Evolutionary conservation across 1,284 basidiomycete genomes (phyloP), one percentile per base, ranked within the genome.

Genomic region (Sphagnurus paluster): DNA sequence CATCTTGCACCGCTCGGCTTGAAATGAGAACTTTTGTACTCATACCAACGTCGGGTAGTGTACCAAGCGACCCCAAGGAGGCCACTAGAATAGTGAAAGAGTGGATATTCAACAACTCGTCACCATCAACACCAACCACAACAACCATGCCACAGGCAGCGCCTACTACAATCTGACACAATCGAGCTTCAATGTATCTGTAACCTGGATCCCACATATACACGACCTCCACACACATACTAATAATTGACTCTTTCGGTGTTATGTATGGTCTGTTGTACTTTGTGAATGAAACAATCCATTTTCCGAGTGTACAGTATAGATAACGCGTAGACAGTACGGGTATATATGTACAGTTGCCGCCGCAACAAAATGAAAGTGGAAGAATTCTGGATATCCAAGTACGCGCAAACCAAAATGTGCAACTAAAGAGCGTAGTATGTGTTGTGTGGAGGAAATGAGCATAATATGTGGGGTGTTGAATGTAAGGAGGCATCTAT

Each of bases 11-110:
- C 16, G 11, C 52, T 20, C 14, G 4, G 6, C 26, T 17, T 40
- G 26, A 32, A 6, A 3, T 17, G 35, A 30, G 44, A 45, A 42
- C 1, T 29, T 21, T 16, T 14, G 41, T 9, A 29, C 37, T 39
- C 8, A 44, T 36, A 21, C 28, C 26, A 16, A 26, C 39, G 46
- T 30, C 29, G 33, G 19, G 10, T 56, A 93, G 90, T 25, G 67
- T 92, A 35, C 87, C 90, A 8, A 71, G 76, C 52, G 83, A 91
- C 57, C 73, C 84, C 7, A 65, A 76, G 36, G 76, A 80, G 58
- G 87, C 91, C 48, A 79, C 77, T 43, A 67, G 65, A 17, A 63
- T 56, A 4, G 67, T 72, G 16, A 62, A 68, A 50, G 58, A 71
- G 39, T 76, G 74, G 74, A 70, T 76, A 57, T 75, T 73, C 53